Percentiles rank a stretch among this genome's conserved stretches.
Conservation (phyloP, 305 asterid species). For the Fraxinus dipetala region DNA sequence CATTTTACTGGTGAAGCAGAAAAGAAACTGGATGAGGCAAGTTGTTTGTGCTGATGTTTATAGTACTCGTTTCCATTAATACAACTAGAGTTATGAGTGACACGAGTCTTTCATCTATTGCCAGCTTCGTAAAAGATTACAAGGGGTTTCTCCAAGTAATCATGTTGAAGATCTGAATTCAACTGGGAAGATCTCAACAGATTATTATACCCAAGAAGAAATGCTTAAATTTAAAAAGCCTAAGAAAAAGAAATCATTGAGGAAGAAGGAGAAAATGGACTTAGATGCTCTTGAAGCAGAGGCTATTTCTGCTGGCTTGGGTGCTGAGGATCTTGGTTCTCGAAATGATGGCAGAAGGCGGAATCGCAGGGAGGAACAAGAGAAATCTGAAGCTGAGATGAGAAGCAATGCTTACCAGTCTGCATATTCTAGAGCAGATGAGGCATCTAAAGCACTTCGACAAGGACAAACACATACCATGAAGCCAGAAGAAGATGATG, state of each 20-base stretch:
- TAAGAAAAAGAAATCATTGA: slow-evolving; percentile 84
- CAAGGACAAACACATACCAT: slow-evolving; percentile 32
- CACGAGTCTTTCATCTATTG: slow-evolving; percentile 20
- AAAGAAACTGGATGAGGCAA: slow-evolving; percentile 87
- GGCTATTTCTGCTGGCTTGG: slow-evolving; percentile 83
- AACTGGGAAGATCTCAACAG: slow-evolving; percentile 56
- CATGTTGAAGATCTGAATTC: slow-evolving; percentile 60
- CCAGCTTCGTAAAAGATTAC: slow-evolving; percentile 87
- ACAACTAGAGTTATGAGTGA: slow-evolving; percentile 23
- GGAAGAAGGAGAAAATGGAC: slow-evolving; percentile 87
- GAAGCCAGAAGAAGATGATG: slow-evolving; percentile 57
- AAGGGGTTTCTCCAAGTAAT: slow-evolving; percentile 53
- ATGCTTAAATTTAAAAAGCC: slow-evolving; percentile 84
- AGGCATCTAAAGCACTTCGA: slow-evolving; percentile 88
- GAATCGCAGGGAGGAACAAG: slow-evolving; percentile 68
- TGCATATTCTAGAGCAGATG: slow-evolving; percentile 80
- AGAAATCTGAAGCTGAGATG: slow-evolving; percentile 66
- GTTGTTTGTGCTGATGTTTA: slow-evolving; percentile 21
- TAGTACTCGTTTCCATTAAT: slow-evolving; percentile 4
- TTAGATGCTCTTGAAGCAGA: slow-evolving; percentile 84
- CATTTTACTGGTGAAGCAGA: slow-evolving; percentile 77
- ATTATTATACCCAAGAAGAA: slow-evolving; percentile 84
- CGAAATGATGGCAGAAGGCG: slow-evolving; percentile 63
- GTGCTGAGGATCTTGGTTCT: slow-evolving; percentile 81
- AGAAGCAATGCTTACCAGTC: slow-evolving; percentile 71